Evolutionary conservation across 139 green algal species (phyloP).

Genomic region (Pedinophyceae sp.): DNA sequence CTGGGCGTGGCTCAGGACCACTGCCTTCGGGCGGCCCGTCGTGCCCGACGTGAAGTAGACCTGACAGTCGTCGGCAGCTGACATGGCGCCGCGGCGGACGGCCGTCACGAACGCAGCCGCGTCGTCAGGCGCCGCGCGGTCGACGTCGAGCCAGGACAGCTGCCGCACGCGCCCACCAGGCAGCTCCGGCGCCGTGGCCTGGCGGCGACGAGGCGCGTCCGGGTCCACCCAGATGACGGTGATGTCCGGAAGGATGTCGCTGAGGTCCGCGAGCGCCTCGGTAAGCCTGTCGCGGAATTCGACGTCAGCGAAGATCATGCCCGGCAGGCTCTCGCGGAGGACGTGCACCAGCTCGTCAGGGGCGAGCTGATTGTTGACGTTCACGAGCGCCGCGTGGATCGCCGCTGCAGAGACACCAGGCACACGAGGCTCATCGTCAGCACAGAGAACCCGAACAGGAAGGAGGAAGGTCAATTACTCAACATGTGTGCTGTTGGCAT

Average conservation of each 20-base stretch:
- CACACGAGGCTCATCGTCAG: no score
- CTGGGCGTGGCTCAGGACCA: constrained; percentile 58
- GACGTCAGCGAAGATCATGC: constrained; percentile 30
- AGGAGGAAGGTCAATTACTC: no score
- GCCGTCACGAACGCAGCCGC: neutral
- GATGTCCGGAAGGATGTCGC: neutral
- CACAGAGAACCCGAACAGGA: no score
- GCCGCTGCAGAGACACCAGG: constrained; percentile 39
- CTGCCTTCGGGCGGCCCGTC: constrained; percentile 64
- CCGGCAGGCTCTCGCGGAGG: constrained; percentile 29
- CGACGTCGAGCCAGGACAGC: neutral
- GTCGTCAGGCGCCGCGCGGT: neutral
- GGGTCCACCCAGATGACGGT: neutral
- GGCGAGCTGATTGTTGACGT: constrained; percentile 60
- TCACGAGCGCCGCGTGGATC: constrained; percentile 50
- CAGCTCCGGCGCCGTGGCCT: neutral
- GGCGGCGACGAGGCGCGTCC: neutral
- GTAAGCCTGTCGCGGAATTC: neutral
- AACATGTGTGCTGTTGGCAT: no score
- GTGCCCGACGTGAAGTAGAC: constrained; percentile 76
- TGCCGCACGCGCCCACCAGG: neutral
- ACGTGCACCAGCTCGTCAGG: constrained; percentile 49
- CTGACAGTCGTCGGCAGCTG: constrained; percentile 17
- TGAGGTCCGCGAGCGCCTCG: neutral
- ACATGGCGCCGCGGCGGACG: neutral